A percentile compares a stretch with the other conserved stretches of the same genome.
These are phyloP conservation scores for Lactarius sanguifluus DNA, from an alignment of 768 basidiomycete species.

Conservation along the genomic window DNA sequence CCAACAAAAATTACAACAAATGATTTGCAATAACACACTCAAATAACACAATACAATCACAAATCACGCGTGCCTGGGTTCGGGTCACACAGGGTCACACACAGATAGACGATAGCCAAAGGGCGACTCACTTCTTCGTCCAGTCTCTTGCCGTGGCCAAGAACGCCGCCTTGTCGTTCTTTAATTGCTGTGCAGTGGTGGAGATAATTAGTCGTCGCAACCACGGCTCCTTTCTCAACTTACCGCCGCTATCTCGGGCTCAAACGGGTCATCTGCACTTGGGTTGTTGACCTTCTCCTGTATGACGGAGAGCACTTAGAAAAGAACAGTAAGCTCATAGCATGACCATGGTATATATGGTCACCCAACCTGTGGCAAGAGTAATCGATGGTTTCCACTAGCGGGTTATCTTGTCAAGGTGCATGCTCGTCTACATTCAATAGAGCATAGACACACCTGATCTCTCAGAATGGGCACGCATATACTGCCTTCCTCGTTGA, in stretches of 20 bases:
- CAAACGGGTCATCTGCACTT: constrained; percentile 84
- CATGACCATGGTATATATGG: not conserved
- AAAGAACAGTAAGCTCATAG: not conserved
- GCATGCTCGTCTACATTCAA: constrained; percentile 4
- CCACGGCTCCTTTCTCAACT: constrained; percentile 31
- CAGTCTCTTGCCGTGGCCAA: constrained; percentile 74
- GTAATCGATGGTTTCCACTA: constrained; percentile 88
- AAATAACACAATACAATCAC: not conserved
- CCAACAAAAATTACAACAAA: not conserved
- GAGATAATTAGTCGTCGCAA: not conserved
- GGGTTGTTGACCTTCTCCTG: constrained; percentile 89
- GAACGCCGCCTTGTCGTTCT: constrained; percentile 76
- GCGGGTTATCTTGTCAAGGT: constrained; percentile 17
- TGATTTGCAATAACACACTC: not conserved
- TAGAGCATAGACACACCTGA: constrained; percentile 51
- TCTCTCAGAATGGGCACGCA: constrained; percentile 83
- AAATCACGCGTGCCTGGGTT: constrained; percentile 28
- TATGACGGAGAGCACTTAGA: constrained; percentile 66
- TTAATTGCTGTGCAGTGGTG: constrained; percentile 52
- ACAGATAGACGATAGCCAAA: not conserved
- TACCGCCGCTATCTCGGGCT: constrained; percentile 83
- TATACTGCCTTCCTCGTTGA: constrained; percentile 85
- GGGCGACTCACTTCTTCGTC: constrained; percentile 68
- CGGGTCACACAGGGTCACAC: not conserved
- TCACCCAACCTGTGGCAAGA: constrained; percentile 58